Base-by-base conservation (phyloP, 257 asterid genomes). In the Solanum pimpinellifolium region DNA sequence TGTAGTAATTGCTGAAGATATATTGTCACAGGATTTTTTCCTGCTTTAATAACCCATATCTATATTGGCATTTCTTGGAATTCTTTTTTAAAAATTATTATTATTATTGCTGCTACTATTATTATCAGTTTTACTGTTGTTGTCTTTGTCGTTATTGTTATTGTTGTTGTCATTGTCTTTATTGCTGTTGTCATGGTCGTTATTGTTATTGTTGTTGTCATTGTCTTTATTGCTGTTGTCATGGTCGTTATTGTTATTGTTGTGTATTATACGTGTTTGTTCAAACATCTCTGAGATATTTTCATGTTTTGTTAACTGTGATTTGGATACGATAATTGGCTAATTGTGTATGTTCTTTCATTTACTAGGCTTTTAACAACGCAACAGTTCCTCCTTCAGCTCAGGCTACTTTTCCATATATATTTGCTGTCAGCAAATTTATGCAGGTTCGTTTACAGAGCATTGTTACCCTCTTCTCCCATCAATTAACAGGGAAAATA, bases 341-440 rank as follows among this genome's bases (percentile, higher is more conserved):
- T 86, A 16, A 65, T 86, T 78, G 25, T 86, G 49, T 77, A n/a
- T 56, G 39, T 77, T 78, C 72, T 27, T 41, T 27, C 59, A 86
- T 86, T 29, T 86, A 69, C 88, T 87, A 97, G 99, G 91, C 92
- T 77, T 97, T 95, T 72, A 95, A 92, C 91, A 96, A 95, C 62
- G 98, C 99, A 75, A 92, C 98, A 69, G 98, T 97, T 87, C 99
- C 99, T 47, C 92, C 97, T 89, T 94, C 95, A n/a, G 92, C 94
- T 80, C 99, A 97, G 92, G 98, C 99, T 81, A 87, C 99, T 29
- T 96, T 94, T 91, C 98, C 98, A 14, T 97, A 97, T 88, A 86
- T 93, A 84, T 97, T 93, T 88, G 96, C 91, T 49, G 94, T 97
- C 82, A 97, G 98, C 98, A 97, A 97, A 94, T 97, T 97, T 92